Evolutionary conservation across 495 filamentous ascomycete genomes (phyloP), one percentile per base, ranked within the genome.

Genomic region (Xylaria longipes): DNA sequence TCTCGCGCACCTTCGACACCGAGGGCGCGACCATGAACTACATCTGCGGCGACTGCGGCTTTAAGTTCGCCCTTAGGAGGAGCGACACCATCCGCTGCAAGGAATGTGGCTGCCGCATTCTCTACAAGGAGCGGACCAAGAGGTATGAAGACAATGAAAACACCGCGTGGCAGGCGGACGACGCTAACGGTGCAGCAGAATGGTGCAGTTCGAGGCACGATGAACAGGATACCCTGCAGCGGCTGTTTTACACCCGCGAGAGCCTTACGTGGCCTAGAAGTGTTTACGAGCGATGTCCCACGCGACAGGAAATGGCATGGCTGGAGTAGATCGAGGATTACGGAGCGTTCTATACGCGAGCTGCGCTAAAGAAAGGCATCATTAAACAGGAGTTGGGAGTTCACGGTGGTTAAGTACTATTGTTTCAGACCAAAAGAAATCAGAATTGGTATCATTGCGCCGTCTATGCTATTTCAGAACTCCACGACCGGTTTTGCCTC

Each of bases 121-220:
- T 99, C 71, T 98, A 98, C 82, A 99, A 99, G 88, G 93, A 97
- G 89, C 84, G 96, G 76, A 99, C 96, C 41, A 98, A 97, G 87
- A 88, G 97, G 96, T 98, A 80, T 81, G 90, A 65, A 74, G 60
- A 75, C 70, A 27, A 33, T 22, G 20, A 14, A 35, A 20, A 39
- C 35, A 31, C 7, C 12, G 11, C 37, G 12, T 56, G 9, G n/a
- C 14, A 29, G 31, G 6, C 25, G 6, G 17, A 29, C 25, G 45
- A 1, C 6, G 45, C 27, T 56, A 27, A 62, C 37, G 15, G 27
- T 27, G 27, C 12, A 20, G 22, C 35, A 87, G 87, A 89, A 98
- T 99, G 95, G 95, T 99, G 43, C 96, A 99, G 82, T 99, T 99
- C 77, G 95, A 99, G 84, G 97, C 97, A 62, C 90, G 95, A 76